Conservation (phyloP, 768 basidiomycete genomes). For the Exidia glandulosa region DNA sequence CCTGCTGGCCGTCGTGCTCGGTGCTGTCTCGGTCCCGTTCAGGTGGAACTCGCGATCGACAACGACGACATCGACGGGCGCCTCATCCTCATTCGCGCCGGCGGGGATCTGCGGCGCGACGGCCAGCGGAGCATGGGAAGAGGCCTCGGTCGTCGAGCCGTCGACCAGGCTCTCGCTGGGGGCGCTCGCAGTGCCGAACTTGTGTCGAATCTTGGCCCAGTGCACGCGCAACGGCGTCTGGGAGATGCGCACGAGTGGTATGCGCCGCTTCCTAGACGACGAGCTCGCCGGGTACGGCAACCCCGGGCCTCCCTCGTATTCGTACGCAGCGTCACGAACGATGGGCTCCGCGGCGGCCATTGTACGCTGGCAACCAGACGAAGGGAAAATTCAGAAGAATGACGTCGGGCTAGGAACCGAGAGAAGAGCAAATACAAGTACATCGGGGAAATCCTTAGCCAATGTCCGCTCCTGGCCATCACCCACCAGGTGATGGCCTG, state of each 20-base stretch:
- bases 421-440: too few relatives aligned
- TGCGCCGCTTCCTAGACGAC: neutral
- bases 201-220: slow-evolving; percentile 43
- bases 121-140: neutral
- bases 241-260: neutral
- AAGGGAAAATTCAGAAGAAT: too few relatives aligned
- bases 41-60: slow-evolving; percentile 48
- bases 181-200: slow-evolving; percentile 42
- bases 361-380: too few relatives aligned
- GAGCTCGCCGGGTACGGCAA: neutral
- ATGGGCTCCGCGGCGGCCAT: too few relatives aligned
- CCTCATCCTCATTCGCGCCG: slow-evolving; percentile 1
- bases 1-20: neutral
- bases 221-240: slow-evolving; percentile 24
- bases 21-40: slow-evolving; percentile 8
- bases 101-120: neutral
- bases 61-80: slow-evolving; percentile 53
- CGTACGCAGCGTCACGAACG: too few relatives aligned
- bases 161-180: slow-evolving; percentile 27
- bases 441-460: too few relatives aligned
- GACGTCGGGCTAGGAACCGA: too few relatives aligned
- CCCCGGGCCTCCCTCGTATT: too few relatives aligned
- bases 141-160: slow-evolving; percentile 6
- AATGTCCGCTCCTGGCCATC: too few relatives aligned
- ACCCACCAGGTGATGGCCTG: too few relatives aligned